A percentile compares a stretch with the other conserved stretches of the same genome.
Evolutionary conservation across 805 yeast species (phyloP).

Genomic region (Martiniozyma abietophila): DNA sequence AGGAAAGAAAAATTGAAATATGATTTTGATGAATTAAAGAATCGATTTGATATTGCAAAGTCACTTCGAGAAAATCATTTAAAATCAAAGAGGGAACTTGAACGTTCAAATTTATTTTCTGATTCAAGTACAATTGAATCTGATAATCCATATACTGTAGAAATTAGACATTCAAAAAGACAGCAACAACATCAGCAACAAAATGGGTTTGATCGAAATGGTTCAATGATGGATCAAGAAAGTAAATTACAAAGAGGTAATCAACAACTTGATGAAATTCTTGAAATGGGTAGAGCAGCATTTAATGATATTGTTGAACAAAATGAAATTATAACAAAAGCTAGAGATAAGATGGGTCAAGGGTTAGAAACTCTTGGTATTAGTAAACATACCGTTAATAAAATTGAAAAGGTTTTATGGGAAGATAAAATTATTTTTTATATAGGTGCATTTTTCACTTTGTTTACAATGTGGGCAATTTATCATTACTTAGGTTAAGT

Average conservation of each 20-base stretch:
- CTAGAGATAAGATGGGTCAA: slow-evolving; percentile 56
- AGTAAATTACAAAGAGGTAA: slow-evolving; percentile 54
- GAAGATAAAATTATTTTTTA: slow-evolving; percentile 85
- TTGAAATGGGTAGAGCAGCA: slow-evolving; percentile 83
- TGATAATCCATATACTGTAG: slow-evolving; percentile 44
- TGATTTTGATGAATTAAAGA: background rate
- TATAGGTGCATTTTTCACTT: slow-evolving; percentile 54
- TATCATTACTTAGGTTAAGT: slow-evolving; percentile 50
- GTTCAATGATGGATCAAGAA: slow-evolving; percentile 59
- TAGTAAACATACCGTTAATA: slow-evolving; percentile 71
- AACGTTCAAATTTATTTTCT: background rate
- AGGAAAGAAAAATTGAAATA: background rate
- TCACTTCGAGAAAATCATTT: background rate
- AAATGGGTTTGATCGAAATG: slow-evolving; percentile 40
- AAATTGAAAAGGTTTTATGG: slow-evolving; percentile 70
- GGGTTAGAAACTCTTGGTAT: slow-evolving; percentile 78
- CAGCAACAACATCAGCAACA: slow-evolving; percentile 2
- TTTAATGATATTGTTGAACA: slow-evolving; percentile 82
- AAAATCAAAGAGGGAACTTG: background rate
- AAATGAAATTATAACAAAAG: slow-evolving; percentile 54
- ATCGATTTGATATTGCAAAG: background rate
- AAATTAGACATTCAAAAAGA: slow-evolving; percentile 8
- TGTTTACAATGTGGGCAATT: slow-evolving; percentile 60
- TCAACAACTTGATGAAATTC: slow-evolving; percentile 76
- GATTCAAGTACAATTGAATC: too few species aligned